Conservation (phyloP, 352 stramenopile genomes). For the Phytopythium oedochilum region DNA sequence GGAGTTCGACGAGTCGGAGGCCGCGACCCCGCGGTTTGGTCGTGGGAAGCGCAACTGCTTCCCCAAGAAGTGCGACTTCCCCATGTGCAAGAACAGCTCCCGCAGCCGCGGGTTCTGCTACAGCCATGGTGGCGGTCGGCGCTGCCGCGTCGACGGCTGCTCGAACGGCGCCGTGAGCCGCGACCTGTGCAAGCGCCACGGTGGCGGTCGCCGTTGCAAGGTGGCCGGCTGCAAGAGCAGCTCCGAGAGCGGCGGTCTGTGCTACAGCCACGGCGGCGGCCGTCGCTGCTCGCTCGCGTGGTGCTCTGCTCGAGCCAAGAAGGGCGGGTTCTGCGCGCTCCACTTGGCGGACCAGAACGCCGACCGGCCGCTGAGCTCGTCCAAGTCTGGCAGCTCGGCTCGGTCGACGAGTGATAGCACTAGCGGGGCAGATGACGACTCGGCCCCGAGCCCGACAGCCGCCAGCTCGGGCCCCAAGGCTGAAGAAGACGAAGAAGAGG, state of each 20-base stretch:
- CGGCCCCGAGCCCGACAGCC: background rate
- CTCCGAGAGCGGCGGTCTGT: constrained; percentile 65
- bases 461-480: background rate
- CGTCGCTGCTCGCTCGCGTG: constrained; percentile 60
- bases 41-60: constrained; percentile 53
- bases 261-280: constrained; percentile 72
- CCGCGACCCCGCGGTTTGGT: constrained; percentile 1
- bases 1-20: constrained; percentile 7
- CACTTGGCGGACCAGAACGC: constrained; percentile 37
- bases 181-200: constrained; percentile 79
- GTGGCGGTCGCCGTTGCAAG: constrained; percentile 61
- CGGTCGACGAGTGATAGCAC: background rate
- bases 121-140: constrained; percentile 60
- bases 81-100: constrained; percentile 81
- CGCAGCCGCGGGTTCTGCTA: constrained; percentile 78
- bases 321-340: constrained; percentile 60
- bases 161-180: constrained; percentile 72
- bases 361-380: constrained; percentile 9
- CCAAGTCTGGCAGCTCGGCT: background rate
- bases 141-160: constrained; percentile 61
- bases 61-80: constrained; percentile 81
- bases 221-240: constrained; percentile 67
- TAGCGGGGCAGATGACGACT: background rate
- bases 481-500: too few species aligned
- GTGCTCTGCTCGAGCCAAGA: constrained; percentile 73